phyloP scores from a whole-genome alignment of 106 monocot species.

The Dendrobium officinale region DNA sequence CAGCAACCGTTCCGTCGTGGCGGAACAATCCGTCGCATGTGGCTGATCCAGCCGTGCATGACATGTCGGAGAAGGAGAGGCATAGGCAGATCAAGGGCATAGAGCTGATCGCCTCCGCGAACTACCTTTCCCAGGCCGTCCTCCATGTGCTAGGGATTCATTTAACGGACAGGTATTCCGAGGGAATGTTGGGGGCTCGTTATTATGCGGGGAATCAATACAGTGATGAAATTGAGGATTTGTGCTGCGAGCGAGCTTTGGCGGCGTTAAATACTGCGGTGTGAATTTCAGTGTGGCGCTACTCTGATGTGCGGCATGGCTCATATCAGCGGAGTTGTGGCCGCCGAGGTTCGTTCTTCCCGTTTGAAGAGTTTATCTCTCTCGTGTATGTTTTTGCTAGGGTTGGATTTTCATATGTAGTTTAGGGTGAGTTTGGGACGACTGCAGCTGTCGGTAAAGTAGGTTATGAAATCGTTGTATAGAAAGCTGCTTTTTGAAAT shows the following conservation, averaged over 20 bases:
- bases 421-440: no score
- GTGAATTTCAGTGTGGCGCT: conserved; percentile 79
- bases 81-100: conserved; percentile 59
- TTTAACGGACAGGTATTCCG: conserved; percentile 73
- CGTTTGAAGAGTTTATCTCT: no score
- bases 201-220: conserved; percentile 70
- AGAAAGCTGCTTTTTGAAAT: no score
- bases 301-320: conserved; percentile 94
- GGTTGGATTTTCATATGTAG: background rate
- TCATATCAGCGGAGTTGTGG: conserved; percentile 81
- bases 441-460: no score
- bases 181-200: conserved; percentile 56
- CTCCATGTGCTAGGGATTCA: conserved; percentile 72
- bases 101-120: conserved; percentile 71
- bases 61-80: conserved; percentile 72
- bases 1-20: conserved; percentile 19
- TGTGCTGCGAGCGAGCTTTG: conserved; percentile 58
- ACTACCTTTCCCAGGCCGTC: conserved; percentile 61
- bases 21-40: conserved; percentile 26
- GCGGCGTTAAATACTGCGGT: conserved; percentile 62
- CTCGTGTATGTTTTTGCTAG: background rate
- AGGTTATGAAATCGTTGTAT: no score
- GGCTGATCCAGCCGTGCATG: conserved; percentile 40
- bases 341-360: conserved; percentile 57
- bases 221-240: conserved; percentile 60